Conservation (phyloP, 495 filamentous ascomycete genomes). For the Neurospora terricola region DNA sequence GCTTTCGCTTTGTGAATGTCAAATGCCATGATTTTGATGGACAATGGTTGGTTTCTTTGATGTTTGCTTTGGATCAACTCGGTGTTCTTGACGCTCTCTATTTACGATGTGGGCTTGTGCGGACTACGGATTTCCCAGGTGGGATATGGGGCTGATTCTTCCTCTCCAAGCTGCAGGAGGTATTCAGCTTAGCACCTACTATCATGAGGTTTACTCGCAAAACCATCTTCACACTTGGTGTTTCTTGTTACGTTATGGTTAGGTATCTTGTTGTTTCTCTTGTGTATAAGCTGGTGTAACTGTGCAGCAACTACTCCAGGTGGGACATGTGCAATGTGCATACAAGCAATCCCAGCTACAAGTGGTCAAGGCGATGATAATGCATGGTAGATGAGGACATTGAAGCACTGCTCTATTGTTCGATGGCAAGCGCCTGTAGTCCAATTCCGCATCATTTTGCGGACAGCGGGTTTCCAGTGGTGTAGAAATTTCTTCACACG, state of each 20-base stretch:
- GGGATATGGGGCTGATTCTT: too few species aligned
- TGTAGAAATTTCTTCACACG: too few species aligned
- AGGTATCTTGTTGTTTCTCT: too few species aligned
- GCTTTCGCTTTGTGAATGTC: background rate
- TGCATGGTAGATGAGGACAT: too few species aligned
- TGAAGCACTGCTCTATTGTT: background rate
- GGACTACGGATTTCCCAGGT: background rate
- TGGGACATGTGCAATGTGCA: background rate
- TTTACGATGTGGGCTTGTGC: background rate
- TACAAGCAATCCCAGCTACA: background rate
- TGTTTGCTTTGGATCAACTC: background rate
- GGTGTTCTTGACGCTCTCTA: background rate
- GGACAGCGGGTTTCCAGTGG: too few species aligned
- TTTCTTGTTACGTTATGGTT: background rate
- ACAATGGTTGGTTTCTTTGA: background rate
- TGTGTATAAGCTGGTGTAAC: background rate
- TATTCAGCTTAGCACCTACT: background rate
- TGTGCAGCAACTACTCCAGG: background rate
- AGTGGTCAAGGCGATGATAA: background rate
- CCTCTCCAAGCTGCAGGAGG: too few species aligned
- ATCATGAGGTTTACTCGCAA: too few species aligned
- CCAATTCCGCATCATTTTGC: too few species aligned
- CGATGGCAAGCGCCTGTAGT: background rate
- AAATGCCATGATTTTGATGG: background rate
- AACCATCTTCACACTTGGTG: background rate